phyloP scores from a whole-genome alignment of 2,329 filamentous ascomycete genomes.

The Fusarium luffae region DNA sequence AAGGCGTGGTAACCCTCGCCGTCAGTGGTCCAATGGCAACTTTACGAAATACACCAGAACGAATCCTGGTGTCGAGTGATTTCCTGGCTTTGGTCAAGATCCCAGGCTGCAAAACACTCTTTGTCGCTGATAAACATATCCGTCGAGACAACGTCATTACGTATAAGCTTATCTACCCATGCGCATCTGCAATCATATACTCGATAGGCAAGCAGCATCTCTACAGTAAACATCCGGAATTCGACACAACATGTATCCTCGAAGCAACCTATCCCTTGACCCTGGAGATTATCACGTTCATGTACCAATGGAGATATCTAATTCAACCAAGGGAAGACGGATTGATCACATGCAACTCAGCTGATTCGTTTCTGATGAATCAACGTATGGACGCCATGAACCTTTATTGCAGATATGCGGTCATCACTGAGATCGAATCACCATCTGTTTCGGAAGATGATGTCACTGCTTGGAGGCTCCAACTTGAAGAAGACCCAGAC shows the following conservation, averaged over 20 bases:
- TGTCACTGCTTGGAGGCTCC: neutral
- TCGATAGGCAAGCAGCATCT: neutral
- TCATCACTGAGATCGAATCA: neutral
- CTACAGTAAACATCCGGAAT: conserved; percentile 6
- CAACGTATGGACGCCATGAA: neutral
- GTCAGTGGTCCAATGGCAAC: conserved; percentile 5
- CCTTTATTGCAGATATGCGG: conserved; percentile 1
- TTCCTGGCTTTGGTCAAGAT: conserved; percentile 4
- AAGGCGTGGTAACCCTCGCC: conserved; percentile 1
- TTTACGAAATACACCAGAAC: neutral
- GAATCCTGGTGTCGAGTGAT: neutral
- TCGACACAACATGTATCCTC: neutral
- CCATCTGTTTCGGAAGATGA: neutral
- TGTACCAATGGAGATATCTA: conserved; percentile 17
- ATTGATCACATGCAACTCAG: neutral
- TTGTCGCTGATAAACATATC: conserved; percentile 6
- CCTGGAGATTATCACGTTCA: conserved; percentile 1
- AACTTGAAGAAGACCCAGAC: conserved; percentile 1
- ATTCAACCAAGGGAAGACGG: neutral
- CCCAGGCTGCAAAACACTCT: conserved; percentile 1
- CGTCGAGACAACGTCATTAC: neutral
- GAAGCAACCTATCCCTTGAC: neutral
- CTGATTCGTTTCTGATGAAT: neutral
- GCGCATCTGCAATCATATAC: neutral
- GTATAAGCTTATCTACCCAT: conserved; percentile 13